phyloP scores from a whole-genome alignment of 1,284 basidiomycete genomes.

The Termitomyces sp. region DNA sequence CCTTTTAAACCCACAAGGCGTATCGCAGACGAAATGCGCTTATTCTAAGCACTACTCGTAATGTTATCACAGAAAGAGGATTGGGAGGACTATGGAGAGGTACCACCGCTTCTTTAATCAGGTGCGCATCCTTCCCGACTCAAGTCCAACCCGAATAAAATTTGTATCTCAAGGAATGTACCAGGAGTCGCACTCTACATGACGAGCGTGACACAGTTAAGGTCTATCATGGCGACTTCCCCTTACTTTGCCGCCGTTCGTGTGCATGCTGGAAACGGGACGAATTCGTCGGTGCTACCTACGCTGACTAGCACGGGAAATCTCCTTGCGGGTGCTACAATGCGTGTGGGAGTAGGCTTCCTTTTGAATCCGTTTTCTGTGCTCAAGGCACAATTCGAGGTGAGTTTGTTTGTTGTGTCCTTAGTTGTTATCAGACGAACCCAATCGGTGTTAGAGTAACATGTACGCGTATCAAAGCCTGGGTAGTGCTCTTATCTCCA shows the following conservation, averaged over 20 bases:
- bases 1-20: neutral
- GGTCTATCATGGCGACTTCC: conserved; percentile 64
- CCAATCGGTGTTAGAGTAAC: conserved; percentile 54
- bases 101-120: conserved; percentile 73
- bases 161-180: conserved; percentile 60
- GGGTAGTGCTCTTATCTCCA: conserved; percentile 52
- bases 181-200: conserved; percentile 94
- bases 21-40: conserved; percentile 31
- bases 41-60: conserved; percentile 49
- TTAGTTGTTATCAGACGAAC: neutral
- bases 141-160: neutral
- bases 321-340: conserved; percentile 82
- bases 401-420: conserved; percentile 29
- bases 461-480: conserved; percentile 74
- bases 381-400: conserved; percentile 94
- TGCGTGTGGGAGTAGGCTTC: conserved; percentile 84
- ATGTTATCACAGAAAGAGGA: conserved; percentile 61
- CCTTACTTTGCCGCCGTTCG: conserved; percentile 52
- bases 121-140: conserved; percentile 38
- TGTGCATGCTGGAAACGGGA: conserved; percentile 20
- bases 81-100: conserved; percentile 79
- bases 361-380: conserved; percentile 91
- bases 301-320: conserved; percentile 81
- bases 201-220: conserved; percentile 77
- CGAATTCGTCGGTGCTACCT: conserved; percentile 59